These are phyloP conservation scores for Lachancea lanzarotensis DNA, from an alignment of 805 yeast species.

Conservation along the genomic window DNA sequence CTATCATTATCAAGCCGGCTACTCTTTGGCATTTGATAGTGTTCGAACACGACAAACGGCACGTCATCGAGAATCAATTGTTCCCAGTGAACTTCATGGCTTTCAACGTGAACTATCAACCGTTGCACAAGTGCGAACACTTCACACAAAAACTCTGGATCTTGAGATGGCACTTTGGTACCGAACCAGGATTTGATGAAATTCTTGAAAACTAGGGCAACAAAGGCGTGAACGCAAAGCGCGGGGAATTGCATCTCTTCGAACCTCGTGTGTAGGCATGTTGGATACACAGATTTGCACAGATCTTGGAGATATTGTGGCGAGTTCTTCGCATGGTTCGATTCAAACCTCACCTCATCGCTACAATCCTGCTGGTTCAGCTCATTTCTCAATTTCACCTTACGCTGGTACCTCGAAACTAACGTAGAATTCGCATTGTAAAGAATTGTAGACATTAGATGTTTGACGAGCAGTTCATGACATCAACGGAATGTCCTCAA, in stretches of 20 bases:
- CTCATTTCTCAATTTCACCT: constrained; percentile 9
- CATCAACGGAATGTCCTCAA: not conserved
- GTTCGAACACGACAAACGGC: constrained; percentile 22
- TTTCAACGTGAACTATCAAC: not conserved
- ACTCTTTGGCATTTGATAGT: constrained; percentile 7
- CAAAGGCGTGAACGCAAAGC: constrained; percentile 22
- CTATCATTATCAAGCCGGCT: not conserved
- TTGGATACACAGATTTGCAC: constrained; percentile 24
- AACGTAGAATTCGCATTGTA: constrained; percentile 29
- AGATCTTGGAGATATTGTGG: constrained; percentile 22
- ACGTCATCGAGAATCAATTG: constrained; percentile 21
- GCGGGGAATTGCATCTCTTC: constrained; percentile 3
- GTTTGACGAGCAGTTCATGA: not conserved
- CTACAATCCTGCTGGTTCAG: not conserved
- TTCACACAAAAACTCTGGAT: constrained; percentile 17
- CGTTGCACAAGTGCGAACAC: not conserved
- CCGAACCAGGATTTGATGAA: constrained; percentile 30
- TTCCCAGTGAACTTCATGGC: constrained; percentile 11
- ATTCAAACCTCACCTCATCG: constrained; percentile 17
- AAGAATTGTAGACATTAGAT: constrained; percentile 20
- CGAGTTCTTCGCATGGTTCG: constrained; percentile 18
- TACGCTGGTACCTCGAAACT: constrained; percentile 24
- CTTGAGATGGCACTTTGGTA: constrained; percentile 23
- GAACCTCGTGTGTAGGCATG: constrained; percentile 13
- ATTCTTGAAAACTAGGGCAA: constrained; percentile 22